Evolutionary conservation across 306 rosid species (phyloP), one percentile per base, ranked within the genome.

Genomic region (Dalbergia cochinchinensis): DNA sequence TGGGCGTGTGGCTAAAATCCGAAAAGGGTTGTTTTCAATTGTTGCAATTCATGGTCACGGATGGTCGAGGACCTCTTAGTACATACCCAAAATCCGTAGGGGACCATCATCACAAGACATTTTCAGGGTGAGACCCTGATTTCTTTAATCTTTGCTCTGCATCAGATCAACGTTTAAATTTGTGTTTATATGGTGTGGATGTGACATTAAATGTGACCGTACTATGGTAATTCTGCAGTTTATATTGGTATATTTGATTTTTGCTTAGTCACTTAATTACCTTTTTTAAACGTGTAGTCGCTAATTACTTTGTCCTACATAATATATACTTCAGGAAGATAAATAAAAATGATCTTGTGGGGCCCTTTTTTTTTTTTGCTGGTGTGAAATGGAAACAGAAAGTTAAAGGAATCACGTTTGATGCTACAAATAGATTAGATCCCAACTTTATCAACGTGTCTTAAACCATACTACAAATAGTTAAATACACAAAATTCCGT

Each of bases 1-100:
- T 11, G 42, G 19, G 67, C 31, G 63, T 50, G 61, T 33, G 75
- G 68, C 76, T 55, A 47, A 79, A 70, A 58, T 78, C 33, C 18
- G 70, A 48, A 66, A 47, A 12, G 61, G 12, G 53, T 61, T 18
- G 8, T 41, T 19, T 73, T 31, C 65, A 35, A 8, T 31, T 42
- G 3, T 37, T 37, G 39, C 9, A 22, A 55, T 59, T 45, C 63
- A 78, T 35, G 77, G 82, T 69, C 76, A 69, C 4, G 61, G 26
- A 55, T 65, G 57, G 18, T 54, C 68, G 53, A 47, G 5, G 14
- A 33, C 65, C 67, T 63, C 35, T 64, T 63, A 12, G 68, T 20
- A 20, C 12, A 8, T 15, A 12, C 20, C 60, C 60, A 54, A 75
- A 44, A 61, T 45, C 20, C 8, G 35, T 15, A 41, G 10, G 20